Conservation (phyloP, 495 filamentous ascomycete species). For the Penicillium simplicissimum region DNA sequence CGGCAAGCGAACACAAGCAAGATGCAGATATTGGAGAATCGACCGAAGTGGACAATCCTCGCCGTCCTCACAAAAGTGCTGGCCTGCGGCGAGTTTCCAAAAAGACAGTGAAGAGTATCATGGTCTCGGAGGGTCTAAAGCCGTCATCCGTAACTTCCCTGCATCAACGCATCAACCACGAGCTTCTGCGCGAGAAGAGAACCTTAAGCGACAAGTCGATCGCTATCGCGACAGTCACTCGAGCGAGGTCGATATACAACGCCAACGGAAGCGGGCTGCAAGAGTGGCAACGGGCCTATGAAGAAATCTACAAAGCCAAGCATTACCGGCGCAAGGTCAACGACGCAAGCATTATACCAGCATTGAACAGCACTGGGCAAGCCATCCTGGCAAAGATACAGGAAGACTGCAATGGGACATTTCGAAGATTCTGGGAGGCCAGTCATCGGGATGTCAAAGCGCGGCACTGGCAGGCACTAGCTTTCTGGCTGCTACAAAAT, state of each 20-base stretch:
- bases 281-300: constrained; percentile 32
- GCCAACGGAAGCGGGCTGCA: constrained; percentile 13
- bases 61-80: background rate
- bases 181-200: constrained; percentile 21
- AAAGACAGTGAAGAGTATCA: background rate
- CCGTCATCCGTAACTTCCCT: background rate
- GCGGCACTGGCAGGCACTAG: constrained; percentile 51
- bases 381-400: constrained; percentile 28
- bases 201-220: constrained; percentile 21
- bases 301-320: constrained; percentile 32
- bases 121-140: background rate
- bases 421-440: constrained; percentile 47
- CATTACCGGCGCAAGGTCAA: constrained; percentile 16
- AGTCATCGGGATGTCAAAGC: constrained; percentile 30
- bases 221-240: constrained; percentile 18
- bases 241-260: constrained; percentile 27
- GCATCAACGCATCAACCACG: constrained; percentile 19
- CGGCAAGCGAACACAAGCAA: background rate
- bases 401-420: constrained; percentile 27
- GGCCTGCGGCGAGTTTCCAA: background rate
- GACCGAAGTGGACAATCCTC: background rate
- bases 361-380: constrained; percentile 19
- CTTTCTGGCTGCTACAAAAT: constrained; percentile 53
- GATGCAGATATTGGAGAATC: background rate
- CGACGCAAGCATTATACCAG: constrained; percentile 15